Percentiles rank a stretch among this genome's conserved stretches.
These are phyloP conservation scores for Floccularia luteovirens DNA, from an alignment of 768 basidiomycete genomes.

Conservation along the genomic window DNA sequence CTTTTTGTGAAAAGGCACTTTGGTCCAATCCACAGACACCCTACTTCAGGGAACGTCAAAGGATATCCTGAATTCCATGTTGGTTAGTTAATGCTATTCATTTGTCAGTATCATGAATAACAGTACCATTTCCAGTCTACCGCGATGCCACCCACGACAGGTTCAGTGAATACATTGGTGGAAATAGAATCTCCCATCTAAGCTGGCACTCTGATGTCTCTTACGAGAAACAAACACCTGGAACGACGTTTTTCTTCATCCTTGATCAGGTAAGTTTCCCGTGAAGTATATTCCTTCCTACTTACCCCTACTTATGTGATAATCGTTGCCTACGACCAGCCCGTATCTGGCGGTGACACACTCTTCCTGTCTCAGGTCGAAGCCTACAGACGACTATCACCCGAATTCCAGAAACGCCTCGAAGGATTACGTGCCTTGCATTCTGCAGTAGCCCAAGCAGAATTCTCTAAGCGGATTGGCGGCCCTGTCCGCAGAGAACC, in stretches of 20 bases:
- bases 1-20: slow-evolving; percentile 23
- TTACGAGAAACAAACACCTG: slow-evolving; percentile 48
- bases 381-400: slow-evolving; percentile 52
- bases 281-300: not conserved
- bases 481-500: slow-evolving; percentile 45
- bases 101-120: not conserved
- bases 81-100: slow-evolving; percentile 21
- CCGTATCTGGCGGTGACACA: slow-evolving; percentile 42
- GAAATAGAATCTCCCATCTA: slow-evolving; percentile 30
- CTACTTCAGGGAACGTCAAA: slow-evolving; percentile 43
- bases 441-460: slow-evolving; percentile 43
- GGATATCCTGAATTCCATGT: slow-evolving; percentile 55
- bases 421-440: slow-evolving; percentile 52
- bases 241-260: slow-evolving; percentile 50
- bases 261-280: slow-evolving; percentile 30
- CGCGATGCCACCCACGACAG: slow-evolving; percentile 35
- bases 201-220: slow-evolving; percentile 55
- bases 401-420: slow-evolving; percentile 47
- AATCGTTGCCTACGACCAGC: slow-evolving; percentile 11
- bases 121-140: slow-evolving; percentile 28
- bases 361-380: slow-evolving; percentile 51
- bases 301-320: too few species aligned
- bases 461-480: slow-evolving; percentile 31
- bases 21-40: slow-evolving; percentile 38
- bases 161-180: slow-evolving; percentile 34